A percentile compares a stretch with the other conserved stretches of the same genome.
Evolutionary conservation across 2,329 filamentous ascomycete species (phyloP).

Genomic region (Sporothrix humicola): DNA sequence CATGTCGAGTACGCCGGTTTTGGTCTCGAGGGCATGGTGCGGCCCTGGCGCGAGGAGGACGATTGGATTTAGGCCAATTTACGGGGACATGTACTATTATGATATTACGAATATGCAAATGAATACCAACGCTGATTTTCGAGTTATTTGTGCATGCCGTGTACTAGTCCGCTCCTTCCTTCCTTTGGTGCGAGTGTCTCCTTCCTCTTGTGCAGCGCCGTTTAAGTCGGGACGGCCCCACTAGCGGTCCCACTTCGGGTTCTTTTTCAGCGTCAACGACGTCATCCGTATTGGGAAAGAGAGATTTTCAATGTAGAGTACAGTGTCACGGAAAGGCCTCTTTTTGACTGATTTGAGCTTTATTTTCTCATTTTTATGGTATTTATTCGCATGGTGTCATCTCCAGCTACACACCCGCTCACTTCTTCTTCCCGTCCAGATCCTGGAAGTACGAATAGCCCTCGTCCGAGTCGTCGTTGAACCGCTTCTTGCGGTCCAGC

Average conservation of each 20-base stretch:
- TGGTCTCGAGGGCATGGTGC: constrained; percentile 31
- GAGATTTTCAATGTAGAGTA: neutral
- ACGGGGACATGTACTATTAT: neutral
- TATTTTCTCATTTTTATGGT: neutral
- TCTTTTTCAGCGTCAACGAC: neutral
- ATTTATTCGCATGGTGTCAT: neutral
- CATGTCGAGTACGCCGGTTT: constrained; percentile 41
- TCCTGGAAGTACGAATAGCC: constrained; percentile 21
- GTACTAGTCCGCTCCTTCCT: no score
- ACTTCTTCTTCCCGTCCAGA: constrained; percentile 21
- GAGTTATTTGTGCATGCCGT: no score
- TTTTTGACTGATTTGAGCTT: neutral
- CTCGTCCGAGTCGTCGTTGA: constrained; percentile 28
- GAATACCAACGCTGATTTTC: no score
- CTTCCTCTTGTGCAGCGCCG: no score
- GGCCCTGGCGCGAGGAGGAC: constrained; percentile 18
- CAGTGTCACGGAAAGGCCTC: no score
- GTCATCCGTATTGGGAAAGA: neutral
- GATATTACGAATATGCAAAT: neutral
- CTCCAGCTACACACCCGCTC: neutral
- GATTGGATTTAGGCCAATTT: neutral
- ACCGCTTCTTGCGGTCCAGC: constrained; percentile 24
- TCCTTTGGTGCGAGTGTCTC: no score
- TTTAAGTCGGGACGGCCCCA: constrained; percentile 3
- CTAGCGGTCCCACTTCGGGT: neutral